Evolutionary conservation across 2,329 filamentous ascomycete genomes (phyloP), one percentile per base, ranked within the genome.

Genomic region (Ascochyta koolunga): DNA sequence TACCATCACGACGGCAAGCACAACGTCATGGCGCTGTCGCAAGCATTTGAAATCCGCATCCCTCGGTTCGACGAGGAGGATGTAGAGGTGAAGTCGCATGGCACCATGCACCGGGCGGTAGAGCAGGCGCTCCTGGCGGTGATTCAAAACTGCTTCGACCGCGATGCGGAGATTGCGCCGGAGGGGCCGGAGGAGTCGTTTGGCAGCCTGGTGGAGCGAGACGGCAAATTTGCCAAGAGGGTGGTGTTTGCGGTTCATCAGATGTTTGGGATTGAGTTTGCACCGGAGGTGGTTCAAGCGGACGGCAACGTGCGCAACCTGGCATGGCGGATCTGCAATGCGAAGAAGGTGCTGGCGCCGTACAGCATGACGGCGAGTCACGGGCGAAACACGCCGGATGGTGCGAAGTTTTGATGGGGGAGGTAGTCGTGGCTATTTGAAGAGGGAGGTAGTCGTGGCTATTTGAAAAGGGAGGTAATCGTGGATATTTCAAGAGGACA

Each of bases 211-310:
- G 89, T 97, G 1, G 92, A 96, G 69, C 82, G 92, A 21, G 90
- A 97, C 62, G 86, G 88, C 59, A 97, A 96, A 75, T 98, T 92
- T 66, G 89, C 93, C 0, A 90, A 87, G 75, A 81, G 95, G 36
- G 89, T 98, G 10, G 93, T 98, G 0, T 98, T 96, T 74, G 95
- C 93, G 4, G 91, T 99, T 24, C 89, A 90, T 60, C 90, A 96
- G 72, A 97, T 97, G 92, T 89, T 99, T 73, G 95, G 93, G 45
- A 90, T 99, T 56, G 95, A 99, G 73, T 93, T 99, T 70, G 91
- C 95, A 1, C 89, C 93, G 0, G 91, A 91, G 38, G 93, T 98
- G 0, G 95, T 99, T 27, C 86, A 90, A 46, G 92, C 93, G 0
- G 95, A 99, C 77, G 91, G 95, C 5, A 96, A 88, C 64, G 90